Conservation (phyloP, 1,284 basidiomycete species). For the Malassezia furfur region DNA sequence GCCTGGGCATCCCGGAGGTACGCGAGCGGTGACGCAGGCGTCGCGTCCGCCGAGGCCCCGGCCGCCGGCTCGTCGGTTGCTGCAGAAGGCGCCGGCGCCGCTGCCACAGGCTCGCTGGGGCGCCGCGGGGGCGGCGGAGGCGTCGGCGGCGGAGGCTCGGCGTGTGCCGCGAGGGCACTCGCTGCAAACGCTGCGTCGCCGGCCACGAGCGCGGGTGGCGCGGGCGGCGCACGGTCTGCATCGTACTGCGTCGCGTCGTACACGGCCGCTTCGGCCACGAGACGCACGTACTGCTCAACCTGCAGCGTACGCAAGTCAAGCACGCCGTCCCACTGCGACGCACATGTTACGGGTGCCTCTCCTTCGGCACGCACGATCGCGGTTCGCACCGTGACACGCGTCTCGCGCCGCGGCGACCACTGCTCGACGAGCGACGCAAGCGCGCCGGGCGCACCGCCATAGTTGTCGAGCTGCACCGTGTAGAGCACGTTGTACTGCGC, state of each 20-base stretch:
- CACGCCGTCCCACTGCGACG: conserved; percentile 7
- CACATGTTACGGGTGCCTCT: neutral
- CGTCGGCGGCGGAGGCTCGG: neutral
- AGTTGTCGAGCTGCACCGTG: neutral
- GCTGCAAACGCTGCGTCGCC: neutral
- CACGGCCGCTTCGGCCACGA: neutral
- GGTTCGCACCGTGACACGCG: conserved; percentile 7
- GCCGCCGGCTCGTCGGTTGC: too few species aligned
- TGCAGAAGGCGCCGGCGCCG: too few species aligned
- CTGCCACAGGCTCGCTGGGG: too few species aligned
- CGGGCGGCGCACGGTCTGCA: too few species aligned
- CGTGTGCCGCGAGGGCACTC: neutral
- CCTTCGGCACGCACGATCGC: neutral
- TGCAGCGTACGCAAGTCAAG: conserved; percentile 1
- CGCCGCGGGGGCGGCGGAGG: too few species aligned
- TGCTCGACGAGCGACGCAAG: neutral
- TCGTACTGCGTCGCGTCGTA: neutral
- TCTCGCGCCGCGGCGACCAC: conserved; percentile 1
- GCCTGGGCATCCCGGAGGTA: neutral
- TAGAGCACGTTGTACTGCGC: conserved; percentile 14
- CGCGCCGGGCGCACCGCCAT: neutral
- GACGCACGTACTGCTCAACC: neutral
- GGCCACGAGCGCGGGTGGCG: neutral
- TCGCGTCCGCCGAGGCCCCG: too few species aligned
- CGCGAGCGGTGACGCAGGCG: neutral